phyloP scores from a whole-genome alignment of 352 stramenopile species.

The Pythium grandisporangium region DNA sequence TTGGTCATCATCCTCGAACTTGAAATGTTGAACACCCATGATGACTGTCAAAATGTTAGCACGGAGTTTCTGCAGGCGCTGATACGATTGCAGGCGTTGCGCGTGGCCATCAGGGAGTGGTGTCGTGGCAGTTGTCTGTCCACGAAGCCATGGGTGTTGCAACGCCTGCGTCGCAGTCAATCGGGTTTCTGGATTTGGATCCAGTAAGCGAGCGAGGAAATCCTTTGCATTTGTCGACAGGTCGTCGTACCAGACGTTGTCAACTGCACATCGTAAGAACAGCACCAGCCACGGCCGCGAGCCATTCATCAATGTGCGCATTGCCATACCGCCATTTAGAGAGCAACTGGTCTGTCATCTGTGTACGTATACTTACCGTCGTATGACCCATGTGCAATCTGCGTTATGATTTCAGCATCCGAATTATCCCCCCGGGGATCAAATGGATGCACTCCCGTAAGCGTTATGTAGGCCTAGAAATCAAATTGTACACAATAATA shows the following conservation, averaged over 20 bases:
- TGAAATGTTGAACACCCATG: conserved; percentile 52
- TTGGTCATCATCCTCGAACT: conserved; percentile 16
- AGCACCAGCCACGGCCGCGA: no score
- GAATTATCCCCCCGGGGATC: conserved; percentile 60
- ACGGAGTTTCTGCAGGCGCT: conserved; percentile 57
- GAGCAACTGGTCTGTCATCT: no score
- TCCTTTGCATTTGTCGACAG: conserved; percentile 53
- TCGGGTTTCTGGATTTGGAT: conserved; percentile 34
- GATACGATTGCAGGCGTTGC: conserved; percentile 47
- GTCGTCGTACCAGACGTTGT: conserved; percentile 57
- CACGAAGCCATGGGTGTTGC: conserved; percentile 49
- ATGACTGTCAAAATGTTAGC: conserved; percentile 72
- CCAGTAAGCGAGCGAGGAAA: conserved; percentile 39
- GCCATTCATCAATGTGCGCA: no score
- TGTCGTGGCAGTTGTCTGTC: conserved; percentile 25
- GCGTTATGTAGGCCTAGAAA: conserved; percentile 67
- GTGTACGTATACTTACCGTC: conserved; percentile 35
- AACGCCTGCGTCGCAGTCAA: conserved; percentile 49
- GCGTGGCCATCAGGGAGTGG: conserved; percentile 37
- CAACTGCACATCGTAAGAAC: conserved; percentile 19
- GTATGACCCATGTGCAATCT: conserved; percentile 45
- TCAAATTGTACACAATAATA: no score
- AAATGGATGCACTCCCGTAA: conserved; percentile 71
- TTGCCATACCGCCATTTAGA: no score
- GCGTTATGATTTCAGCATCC: conserved; percentile 57